Base-by-base conservation (phyloP, 768 basidiomycete genomes). In the Terana coerulea region DNA sequence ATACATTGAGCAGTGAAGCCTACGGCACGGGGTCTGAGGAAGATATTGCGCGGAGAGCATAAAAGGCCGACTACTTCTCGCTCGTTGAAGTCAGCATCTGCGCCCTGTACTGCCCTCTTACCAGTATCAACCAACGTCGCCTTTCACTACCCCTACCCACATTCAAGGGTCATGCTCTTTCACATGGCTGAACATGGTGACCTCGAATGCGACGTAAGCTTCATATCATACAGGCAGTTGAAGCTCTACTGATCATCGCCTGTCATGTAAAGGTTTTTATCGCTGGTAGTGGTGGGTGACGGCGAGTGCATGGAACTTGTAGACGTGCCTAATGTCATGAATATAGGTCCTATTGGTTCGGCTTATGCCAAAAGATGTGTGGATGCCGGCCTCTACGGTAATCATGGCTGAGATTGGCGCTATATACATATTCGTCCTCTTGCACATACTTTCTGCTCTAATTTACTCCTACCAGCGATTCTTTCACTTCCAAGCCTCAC, bases 321-420 rank as follows among this genome's bases (percentile, higher is more conserved):
- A n/a, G n/a, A n/a, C n/a, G n/a, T n/a, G n/a, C n/a, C n/a, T n/a
- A n/a, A n/a, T n/a, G n/a, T n/a, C n/a, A n/a, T n/a, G n/a, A n/a
- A n/a, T n/a, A n/a, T 55, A 55, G 67, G 67, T 3, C 67, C 67
- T 11, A 59, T 68, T 26, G 67, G 67, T 12, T 59, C 64, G 6
- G 61, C 61, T 4, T 66, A 54, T 29, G 65, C 65, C 10, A 61
- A 55, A 9, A 33, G 41, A 15, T 55, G 64, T 21, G 61, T 66
- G 19, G 59, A 66, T 10, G 54, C 45, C 3, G 56, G 53, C 3
- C 42, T 45, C 40, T 52, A 47, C n/a, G n/a, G 53, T 62, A 0
- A 21, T 49, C 24, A 52, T 56, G 43, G 30, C 55, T 34, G 56
- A 58, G 22, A 28, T 52, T 15, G 56, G 53, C 11, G 53, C 42